Conservation (phyloP, 208 protist genomes). For the Acanthamoeba royreba region DNA sequence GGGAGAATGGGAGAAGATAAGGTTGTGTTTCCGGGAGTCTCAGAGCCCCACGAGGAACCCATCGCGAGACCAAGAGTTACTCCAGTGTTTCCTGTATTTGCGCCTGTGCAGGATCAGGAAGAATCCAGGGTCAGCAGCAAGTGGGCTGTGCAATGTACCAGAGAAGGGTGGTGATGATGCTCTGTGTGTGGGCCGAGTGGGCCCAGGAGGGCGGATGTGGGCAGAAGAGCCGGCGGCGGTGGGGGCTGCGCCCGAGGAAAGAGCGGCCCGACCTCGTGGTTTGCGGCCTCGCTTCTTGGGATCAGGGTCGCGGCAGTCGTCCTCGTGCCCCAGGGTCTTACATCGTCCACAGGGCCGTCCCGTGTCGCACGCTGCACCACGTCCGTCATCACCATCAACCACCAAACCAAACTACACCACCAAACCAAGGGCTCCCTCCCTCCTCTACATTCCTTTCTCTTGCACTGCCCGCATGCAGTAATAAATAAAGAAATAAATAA, state of each 20-base stretch:
- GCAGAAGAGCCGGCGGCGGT: background rate
- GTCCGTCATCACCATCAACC: background rate
- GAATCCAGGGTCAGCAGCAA: no score
- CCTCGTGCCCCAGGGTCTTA: background rate
- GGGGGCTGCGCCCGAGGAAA: background rate
- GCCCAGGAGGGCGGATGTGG: background rate
- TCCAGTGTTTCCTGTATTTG: no score
- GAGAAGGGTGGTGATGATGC: background rate
- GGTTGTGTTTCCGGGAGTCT: no score
- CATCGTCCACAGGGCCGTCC: background rate
- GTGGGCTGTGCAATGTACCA: background rate
- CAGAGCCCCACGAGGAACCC: no score
- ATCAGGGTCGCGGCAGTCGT: background rate
- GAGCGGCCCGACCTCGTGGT: background rate
- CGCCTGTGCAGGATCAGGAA: no score
- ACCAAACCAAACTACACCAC: background rate
- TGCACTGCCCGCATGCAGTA: no score
- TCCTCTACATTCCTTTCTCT: no score
- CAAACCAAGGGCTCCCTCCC: background rate
- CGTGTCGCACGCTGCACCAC: background rate
- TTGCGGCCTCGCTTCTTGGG: constrained; percentile 18
- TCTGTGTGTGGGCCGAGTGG: background rate
- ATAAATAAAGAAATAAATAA: no score
- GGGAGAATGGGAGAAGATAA: no score
- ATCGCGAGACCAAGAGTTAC: no score